Percentiles rank a stretch among this genome's conserved stretches.
Conservation (phyloP, 257 asterid genomes). For the Anisodus tanguticus region DNA sequence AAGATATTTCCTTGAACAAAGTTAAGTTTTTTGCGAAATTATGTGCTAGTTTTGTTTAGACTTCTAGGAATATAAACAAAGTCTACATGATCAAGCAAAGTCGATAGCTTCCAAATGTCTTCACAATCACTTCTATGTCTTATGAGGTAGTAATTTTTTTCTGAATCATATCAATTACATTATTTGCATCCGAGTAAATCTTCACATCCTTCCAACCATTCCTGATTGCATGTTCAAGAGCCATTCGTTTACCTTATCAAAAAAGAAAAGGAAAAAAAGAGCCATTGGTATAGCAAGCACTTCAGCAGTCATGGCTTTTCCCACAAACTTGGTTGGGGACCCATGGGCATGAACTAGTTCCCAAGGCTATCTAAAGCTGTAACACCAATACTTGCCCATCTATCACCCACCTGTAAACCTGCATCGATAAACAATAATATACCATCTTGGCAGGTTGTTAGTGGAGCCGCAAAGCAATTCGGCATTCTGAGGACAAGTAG, state of each 20-base stretch:
- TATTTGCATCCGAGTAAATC: neutral
- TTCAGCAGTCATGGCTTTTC: neutral
- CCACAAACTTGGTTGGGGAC: neutral
- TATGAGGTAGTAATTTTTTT: neutral
- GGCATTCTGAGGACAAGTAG: neutral
- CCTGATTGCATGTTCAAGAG: neutral
- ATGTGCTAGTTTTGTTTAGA: constrained; percentile 16
- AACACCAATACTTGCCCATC: neutral
- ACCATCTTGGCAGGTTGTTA: neutral
- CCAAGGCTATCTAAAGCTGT: neutral
- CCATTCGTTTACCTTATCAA: neutral
- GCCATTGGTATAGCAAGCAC: neutral
- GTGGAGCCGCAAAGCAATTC: neutral
- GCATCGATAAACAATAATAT: neutral
- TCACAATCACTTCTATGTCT: neutral
- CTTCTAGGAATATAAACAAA: neutral
- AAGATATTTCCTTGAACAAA: neutral
- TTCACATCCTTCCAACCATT: neutral
- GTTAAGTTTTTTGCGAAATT: neutral
- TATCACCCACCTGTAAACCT: neutral
- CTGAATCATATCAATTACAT: neutral
- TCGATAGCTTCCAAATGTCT: neutral
- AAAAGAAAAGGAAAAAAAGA: neutral
- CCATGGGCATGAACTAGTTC: neutral
- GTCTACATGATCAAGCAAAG: neutral